Conservation (phyloP, 306 rosid species). For the Vigna unguiculata region DNA sequence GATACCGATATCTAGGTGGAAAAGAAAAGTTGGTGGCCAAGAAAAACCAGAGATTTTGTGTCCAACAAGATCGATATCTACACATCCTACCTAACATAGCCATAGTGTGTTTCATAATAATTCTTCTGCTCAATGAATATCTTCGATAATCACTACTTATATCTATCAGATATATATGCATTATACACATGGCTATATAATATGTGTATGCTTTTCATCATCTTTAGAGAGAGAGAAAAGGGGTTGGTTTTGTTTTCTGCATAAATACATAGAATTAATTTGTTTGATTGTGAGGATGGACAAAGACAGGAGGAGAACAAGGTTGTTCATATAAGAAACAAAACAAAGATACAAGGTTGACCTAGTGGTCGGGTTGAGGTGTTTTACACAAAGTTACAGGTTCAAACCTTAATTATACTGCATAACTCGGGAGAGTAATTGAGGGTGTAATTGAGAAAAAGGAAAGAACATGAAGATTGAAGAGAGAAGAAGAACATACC, state of each 20-base stretch:
- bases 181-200: neutral
- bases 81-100: conserved; percentile 38
- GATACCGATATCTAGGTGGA: conserved; percentile 24
- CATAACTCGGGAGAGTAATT: neutral
- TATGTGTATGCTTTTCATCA: neutral
- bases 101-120: neutral
- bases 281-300: neutral
- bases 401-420: neutral
- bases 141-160: conserved; percentile 2
- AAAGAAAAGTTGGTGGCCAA: conserved; percentile 37
- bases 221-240: neutral
- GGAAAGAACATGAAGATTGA: neutral
- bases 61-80: neutral
- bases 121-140: neutral
- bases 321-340: conserved; percentile 7
- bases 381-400: neutral
- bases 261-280: conserved; percentile 12
- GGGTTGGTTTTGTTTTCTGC: conserved; percentile 5
- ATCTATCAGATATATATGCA: no score
- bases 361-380: neutral
- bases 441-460: neutral
- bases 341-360: neutral
- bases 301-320: conserved; percentile 10
- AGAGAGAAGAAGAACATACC: conserved; percentile 39
- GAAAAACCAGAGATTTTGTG: conserved; percentile 37